phyloP scores from a whole-genome alignment of 2,329 filamentous ascomycete genomes.

The Fusarium ramigenum region DNA sequence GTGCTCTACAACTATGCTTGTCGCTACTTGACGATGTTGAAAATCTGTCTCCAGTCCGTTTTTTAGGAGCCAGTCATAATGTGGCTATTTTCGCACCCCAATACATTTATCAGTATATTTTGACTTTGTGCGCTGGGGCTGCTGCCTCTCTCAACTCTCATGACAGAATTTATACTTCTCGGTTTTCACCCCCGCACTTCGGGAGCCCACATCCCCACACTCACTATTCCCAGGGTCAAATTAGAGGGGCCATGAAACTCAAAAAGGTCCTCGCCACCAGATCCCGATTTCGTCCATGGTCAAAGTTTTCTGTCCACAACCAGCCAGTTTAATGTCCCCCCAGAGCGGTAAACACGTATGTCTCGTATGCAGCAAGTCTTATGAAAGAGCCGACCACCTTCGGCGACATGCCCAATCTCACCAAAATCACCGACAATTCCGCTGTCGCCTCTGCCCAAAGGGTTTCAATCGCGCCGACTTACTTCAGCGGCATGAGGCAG shows the following conservation, averaged over 20 bases:
- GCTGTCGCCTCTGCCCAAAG: neutral
- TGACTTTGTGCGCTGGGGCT: neutral
- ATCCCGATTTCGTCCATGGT: neutral
- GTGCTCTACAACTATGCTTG: neutral
- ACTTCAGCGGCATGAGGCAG: neutral
- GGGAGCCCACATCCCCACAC: neutral
- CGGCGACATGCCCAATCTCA: neutral
- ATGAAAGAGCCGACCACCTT: neutral
- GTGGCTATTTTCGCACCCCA: neutral
- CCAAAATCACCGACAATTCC: neutral
- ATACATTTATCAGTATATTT: no score
- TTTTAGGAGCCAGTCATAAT: neutral
- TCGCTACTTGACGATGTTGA: neutral
- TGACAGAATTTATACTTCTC: neutral
- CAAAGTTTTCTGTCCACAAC: accelerated
- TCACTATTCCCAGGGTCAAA: neutral
- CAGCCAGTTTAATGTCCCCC: neutral
- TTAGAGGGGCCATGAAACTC: neutral
- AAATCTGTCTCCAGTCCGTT: neutral
- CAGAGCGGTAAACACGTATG: neutral
- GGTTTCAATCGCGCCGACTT: neutral
- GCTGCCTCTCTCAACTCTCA: neutral
- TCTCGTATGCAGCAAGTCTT: no score
- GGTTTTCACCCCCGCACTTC: neutral
- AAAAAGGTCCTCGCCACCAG: neutral